Evolutionary conservation across 805 yeast species (phyloP).

Genomic region (Myxozyma udenii): DNA sequence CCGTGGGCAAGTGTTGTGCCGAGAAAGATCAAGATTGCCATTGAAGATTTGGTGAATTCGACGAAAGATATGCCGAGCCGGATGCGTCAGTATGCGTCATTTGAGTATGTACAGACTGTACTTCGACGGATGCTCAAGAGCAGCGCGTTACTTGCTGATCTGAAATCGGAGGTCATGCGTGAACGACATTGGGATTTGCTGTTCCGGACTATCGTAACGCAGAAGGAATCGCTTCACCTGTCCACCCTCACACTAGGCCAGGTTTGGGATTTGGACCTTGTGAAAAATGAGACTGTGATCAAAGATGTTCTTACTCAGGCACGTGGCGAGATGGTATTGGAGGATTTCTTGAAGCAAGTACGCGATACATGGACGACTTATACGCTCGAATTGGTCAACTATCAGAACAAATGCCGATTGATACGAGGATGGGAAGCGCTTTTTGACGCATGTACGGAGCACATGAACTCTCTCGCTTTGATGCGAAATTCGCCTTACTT

Average conservation of each 20-base stretch:
- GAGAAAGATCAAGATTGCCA: conserved; percentile 44
- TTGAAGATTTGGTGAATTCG: conserved; percentile 50
- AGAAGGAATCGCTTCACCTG: conserved; percentile 33
- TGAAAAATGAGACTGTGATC: conserved; percentile 46
- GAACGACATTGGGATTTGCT: conserved; percentile 61
- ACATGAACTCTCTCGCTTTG: conserved; percentile 59
- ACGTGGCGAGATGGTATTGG: conserved; percentile 65
- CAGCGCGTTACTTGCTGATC: conserved; percentile 43
- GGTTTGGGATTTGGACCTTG: conserved; percentile 57
- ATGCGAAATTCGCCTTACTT: conserved; percentile 70
- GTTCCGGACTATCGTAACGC: conserved; percentile 1
- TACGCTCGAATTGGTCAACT: conserved; percentile 53
- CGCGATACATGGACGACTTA: conserved; percentile 54
- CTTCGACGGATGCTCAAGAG: conserved; percentile 46
- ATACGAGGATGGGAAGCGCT: conserved; percentile 67
- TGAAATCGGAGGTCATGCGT: conserved; percentile 57
- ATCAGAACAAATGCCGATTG: conserved; percentile 51
- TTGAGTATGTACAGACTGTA: conserved; percentile 52
- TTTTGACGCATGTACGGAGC: conserved; percentile 57
- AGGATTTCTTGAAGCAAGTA: conserved; percentile 48
- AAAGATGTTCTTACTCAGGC: conserved; percentile 59
- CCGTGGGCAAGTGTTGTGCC: conserved; percentile 53
- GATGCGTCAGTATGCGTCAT: conserved; percentile 66
- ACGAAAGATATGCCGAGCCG: conserved; percentile 55
- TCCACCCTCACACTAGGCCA: conserved; percentile 50